These are phyloP conservation scores for Tulasnella sp. DNA, from an alignment of 768 basidiomycete species.

Conservation along the genomic window DNA sequence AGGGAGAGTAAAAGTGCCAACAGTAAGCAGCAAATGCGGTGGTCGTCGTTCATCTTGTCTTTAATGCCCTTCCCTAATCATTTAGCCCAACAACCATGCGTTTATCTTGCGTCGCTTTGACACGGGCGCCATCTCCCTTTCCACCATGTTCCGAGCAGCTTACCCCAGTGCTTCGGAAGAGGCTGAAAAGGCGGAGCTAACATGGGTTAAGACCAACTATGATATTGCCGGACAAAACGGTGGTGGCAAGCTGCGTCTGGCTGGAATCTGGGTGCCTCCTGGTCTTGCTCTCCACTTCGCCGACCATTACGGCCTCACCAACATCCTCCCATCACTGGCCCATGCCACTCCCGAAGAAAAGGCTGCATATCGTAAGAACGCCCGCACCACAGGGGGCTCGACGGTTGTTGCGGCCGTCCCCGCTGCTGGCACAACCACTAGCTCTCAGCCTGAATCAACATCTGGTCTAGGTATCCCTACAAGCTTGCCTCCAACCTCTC, in stretches of 20 bases:
- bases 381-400: slow-evolving; percentile 28
- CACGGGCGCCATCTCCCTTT: slow-evolving; percentile 83
- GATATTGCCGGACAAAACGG: slow-evolving; percentile 71
- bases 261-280: slow-evolving; percentile 79
- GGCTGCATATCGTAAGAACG: slow-evolving; percentile 68
- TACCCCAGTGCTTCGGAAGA: slow-evolving; percentile 73
- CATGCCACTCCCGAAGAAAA: slow-evolving; percentile 70
- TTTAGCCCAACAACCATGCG: slow-evolving; percentile 65
- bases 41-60: not conserved
- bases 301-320: slow-evolving; percentile 52
- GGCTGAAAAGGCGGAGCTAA: slow-evolving; percentile 69
- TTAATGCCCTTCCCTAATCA: not conserved
- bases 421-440: slow-evolving; percentile 26
- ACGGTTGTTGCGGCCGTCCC: slow-evolving; percentile 25
- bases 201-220: slow-evolving; percentile 74
- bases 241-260: slow-evolving; percentile 61
- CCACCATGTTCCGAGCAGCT: slow-evolving; percentile 94
- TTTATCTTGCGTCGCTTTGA: slow-evolving; percentile 93
- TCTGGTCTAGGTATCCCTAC: slow-evolving; percentile 9
- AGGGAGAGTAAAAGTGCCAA: slow-evolving; percentile 36
- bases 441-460: slow-evolving; percentile 23
- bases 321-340: slow-evolving; percentile 57
- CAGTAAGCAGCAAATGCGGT: slow-evolving; percentile 26
- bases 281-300: slow-evolving; percentile 61
- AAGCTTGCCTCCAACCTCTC: slow-evolving; percentile 10